A percentile compares a stretch with the other conserved stretches of the same genome.
phyloP scores from a whole-genome alignment of 2,329 filamentous ascomycete genomes.

The Fusarium buharicum region DNA sequence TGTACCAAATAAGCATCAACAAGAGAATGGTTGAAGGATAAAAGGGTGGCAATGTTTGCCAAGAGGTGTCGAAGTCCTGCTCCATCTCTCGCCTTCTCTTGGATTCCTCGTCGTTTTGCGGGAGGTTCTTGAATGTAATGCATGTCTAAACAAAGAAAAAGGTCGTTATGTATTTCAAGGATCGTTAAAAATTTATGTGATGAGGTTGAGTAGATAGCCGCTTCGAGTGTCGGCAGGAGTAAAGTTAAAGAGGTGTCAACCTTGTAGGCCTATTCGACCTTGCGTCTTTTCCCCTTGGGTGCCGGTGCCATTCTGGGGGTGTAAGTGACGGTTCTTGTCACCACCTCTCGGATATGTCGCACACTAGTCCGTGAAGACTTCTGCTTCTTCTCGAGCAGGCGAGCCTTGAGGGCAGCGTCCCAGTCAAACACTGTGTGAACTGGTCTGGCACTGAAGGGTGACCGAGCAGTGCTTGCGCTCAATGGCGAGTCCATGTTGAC shows the following conservation, averaged over 20 bases:
- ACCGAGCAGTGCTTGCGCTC: constrained; percentile 69
- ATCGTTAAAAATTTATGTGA: constrained; percentile 33
- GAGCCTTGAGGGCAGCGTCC: constrained; percentile 75
- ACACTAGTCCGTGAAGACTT: constrained; percentile 69
- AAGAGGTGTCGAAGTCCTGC: constrained; percentile 24
- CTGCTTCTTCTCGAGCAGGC: constrained; percentile 69
- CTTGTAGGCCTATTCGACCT: constrained; percentile 59
- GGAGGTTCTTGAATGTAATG: constrained; percentile 31
- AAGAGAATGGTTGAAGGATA: constrained; percentile 33
- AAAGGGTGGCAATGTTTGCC: constrained; percentile 19
- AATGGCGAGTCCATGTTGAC: constrained; percentile 76
- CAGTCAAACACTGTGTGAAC: constrained; percentile 80
- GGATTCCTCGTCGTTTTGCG: constrained; percentile 37
- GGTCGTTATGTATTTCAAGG: constrained; percentile 38
- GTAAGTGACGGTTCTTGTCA: constrained; percentile 94
- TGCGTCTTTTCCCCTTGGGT: constrained; percentile 92
- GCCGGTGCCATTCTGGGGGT: constrained; percentile 87
- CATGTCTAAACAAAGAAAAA: constrained; percentile 45
- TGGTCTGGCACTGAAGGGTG: constrained; percentile 77
- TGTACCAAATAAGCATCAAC: constrained; percentile 25
- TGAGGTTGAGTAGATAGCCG: constrained; percentile 11
- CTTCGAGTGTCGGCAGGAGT: constrained; percentile 16
- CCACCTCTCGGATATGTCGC: constrained; percentile 84
- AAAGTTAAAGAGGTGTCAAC: not conserved
- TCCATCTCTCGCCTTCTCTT: constrained; percentile 28